A percentile compares a stretch with the other conserved stretches of the same genome.
These are phyloP conservation scores for Geosmithia flava DNA, from an alignment of 2,329 filamentous ascomycete genomes.

Conservation along the genomic window DNA sequence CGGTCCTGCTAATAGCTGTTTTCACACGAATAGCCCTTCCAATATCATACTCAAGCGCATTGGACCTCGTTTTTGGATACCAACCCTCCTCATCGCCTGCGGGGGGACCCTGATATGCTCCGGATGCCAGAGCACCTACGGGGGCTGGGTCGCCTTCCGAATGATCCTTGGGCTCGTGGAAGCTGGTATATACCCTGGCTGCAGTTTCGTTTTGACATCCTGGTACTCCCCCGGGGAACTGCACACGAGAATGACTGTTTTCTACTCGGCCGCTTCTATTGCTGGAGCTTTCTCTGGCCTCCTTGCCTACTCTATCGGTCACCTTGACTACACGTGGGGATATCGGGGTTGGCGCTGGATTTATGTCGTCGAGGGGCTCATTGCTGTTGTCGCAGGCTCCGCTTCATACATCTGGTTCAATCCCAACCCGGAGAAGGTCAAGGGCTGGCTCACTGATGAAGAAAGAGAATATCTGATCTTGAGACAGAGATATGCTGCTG, in stretches of 20 bases:
- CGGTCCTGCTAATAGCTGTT: no score
- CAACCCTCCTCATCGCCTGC: neutral
- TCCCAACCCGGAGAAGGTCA: conserved; percentile 65
- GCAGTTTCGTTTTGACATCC: conserved; percentile 44
- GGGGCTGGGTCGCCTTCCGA: conserved; percentile 29
- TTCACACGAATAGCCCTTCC: no score
- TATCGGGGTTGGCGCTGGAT: conserved; percentile 48
- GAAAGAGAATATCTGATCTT: conserved; percentile 61
- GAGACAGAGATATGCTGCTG: conserved; percentile 41
- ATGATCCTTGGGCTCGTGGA: conserved; percentile 53
- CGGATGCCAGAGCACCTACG: conserved; percentile 29
- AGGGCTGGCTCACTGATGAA: conserved; percentile 54
- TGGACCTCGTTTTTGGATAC: neutral
- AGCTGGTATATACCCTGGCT: conserved; percentile 53
- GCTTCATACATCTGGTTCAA: conserved; percentile 59
- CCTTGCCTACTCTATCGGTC: conserved; percentile 53
- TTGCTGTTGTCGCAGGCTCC: conserved; percentile 54
- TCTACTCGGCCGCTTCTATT: conserved; percentile 72
- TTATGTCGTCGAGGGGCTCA: conserved; percentile 57
- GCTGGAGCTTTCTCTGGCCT: conserved; percentile 68
- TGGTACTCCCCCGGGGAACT: conserved; percentile 49
- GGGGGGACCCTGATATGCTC: conserved; percentile 40
- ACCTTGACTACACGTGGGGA: conserved; percentile 1
- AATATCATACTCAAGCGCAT: conserved; percentile 50
- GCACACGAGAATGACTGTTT: conserved; percentile 50